Conservation (phyloP, 768 basidiomycete genomes). For the Amanita pseudoporphyria region DNA sequence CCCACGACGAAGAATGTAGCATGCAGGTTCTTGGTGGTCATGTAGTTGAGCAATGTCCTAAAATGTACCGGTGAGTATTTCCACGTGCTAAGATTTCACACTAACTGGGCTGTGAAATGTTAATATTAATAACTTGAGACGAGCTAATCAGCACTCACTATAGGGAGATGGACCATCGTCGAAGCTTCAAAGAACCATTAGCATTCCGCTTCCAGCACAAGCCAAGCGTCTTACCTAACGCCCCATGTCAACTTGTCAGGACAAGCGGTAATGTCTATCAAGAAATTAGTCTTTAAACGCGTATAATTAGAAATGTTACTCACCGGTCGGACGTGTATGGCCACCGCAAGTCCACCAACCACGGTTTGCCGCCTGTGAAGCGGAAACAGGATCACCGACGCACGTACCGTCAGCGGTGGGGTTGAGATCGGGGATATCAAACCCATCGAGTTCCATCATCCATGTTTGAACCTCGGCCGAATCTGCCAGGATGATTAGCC, state of each 20-base stretch:
- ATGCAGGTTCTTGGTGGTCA: constrained; percentile 48
- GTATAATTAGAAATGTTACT: not conserved
- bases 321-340: constrained; percentile 42
- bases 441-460: constrained; percentile 69
- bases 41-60: constrained; percentile 64
- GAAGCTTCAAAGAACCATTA: constrained; percentile 33
- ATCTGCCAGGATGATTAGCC: constrained; percentile 21
- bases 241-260: constrained; percentile 69
- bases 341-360: constrained; percentile 95
- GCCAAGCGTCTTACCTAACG: constrained; percentile 35
- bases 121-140: constrained; percentile 5
- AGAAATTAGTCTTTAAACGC: not conserved
- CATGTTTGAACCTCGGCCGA: constrained; percentile 58
- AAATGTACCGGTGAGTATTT: constrained; percentile 8
- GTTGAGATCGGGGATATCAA: constrained; percentile 53
- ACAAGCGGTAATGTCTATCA: constrained; percentile 53
- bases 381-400: constrained; percentile 42
- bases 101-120: constrained; percentile 38
- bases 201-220: not conserved
- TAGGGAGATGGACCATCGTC: constrained; percentile 85
- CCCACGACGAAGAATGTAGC: constrained; percentile 93
- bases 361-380: constrained; percentile 44
- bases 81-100: not conserved
- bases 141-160: constrained; percentile 40
- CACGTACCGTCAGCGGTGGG: constrained; percentile 68